Evolutionary conservation across 495 filamentous ascomycete species (phyloP).

Genomic region (Aspergillus olivimuriae): DNA sequence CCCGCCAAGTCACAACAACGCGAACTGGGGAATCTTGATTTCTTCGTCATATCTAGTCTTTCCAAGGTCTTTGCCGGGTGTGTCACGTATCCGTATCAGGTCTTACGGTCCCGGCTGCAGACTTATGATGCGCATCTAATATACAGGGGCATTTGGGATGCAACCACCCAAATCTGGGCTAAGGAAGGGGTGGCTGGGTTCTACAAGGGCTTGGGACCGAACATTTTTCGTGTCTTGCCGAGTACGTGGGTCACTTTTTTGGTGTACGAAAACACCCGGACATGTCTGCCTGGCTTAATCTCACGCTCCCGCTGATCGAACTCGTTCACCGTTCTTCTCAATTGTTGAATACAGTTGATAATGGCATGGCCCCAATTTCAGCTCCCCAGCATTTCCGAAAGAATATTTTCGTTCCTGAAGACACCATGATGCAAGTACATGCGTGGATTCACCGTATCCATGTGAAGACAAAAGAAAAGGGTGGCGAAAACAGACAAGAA

Average conservation of each 20-base stretch:
- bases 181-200: conserved; percentile 79
- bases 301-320: no score
- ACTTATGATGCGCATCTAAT: conserved; percentile 62
- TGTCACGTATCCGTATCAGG: conserved; percentile 90
- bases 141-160: conserved; percentile 68
- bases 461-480: no score
- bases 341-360: no score
- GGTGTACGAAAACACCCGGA: conserved; percentile 90
- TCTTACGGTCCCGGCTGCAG: conserved; percentile 81
- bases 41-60: conserved; percentile 67
- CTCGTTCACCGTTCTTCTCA: no score
- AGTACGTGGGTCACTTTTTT: conserved; percentile 97
- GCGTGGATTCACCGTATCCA: no score
- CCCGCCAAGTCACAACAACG: conserved; percentile 14
- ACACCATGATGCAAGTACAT: no score
- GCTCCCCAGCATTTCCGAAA: no score
- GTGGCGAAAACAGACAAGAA: no score
- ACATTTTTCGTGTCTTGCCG: conserved; percentile 80
- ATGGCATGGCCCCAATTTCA: no score
- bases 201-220: conserved; percentile 87
- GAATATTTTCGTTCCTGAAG: no score
- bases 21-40: conserved; percentile 66
- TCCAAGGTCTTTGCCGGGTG: conserved; percentile 82
- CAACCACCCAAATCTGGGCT: conserved; percentile 62
- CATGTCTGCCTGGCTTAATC: conserved; percentile 19